Evolutionary conservation across 2,329 filamentous ascomycete species (phyloP).

Genomic region (Sarocladium brachiariae): DNA sequence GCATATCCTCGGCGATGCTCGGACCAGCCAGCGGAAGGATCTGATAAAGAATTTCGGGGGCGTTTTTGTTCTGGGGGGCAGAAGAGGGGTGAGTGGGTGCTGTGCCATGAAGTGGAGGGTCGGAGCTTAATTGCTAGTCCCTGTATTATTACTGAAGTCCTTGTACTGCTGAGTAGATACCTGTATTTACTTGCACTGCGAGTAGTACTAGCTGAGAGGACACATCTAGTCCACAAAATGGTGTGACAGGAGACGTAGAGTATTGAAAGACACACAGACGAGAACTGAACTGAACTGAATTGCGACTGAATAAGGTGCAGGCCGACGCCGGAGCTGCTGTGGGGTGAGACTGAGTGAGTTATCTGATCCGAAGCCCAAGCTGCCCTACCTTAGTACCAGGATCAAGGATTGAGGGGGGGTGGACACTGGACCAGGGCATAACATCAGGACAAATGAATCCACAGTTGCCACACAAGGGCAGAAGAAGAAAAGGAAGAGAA

Average conservation of each 20-base stretch:
- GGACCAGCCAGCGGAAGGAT: not conserved
- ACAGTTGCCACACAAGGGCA: not conserved
- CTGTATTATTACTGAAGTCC: too few relatives aligned
- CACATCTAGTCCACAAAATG: too few relatives aligned
- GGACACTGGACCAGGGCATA: not conserved
- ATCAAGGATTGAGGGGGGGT: not conserved
- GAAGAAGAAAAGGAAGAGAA: not conserved
- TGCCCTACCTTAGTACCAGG: not conserved
- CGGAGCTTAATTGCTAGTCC: too few relatives aligned
- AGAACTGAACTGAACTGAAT: too few relatives aligned
- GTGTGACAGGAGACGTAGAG: too few relatives aligned
- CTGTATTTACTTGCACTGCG: too few relatives aligned
- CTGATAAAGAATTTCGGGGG: conserved; percentile 5
- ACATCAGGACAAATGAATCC: too few relatives aligned
- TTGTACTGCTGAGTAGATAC: too few relatives aligned
- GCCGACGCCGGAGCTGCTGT: conserved; percentile 2
- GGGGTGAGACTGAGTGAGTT: conserved; percentile 1
- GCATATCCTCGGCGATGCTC: conserved; percentile 2
- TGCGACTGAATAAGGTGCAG: not conserved
- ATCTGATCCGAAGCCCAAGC: conserved; percentile 9
- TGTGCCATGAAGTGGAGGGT: too few relatives aligned
- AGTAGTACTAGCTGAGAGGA: too few relatives aligned
- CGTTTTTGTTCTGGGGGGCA: not conserved
- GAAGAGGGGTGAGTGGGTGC: too few relatives aligned
- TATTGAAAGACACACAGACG: not conserved